Percentiles rank a stretch among this genome's conserved stretches.
Evolutionary conservation across 1,284 basidiomycete species (phyloP).

Genomic region (Neolentinus lepideus): DNA sequence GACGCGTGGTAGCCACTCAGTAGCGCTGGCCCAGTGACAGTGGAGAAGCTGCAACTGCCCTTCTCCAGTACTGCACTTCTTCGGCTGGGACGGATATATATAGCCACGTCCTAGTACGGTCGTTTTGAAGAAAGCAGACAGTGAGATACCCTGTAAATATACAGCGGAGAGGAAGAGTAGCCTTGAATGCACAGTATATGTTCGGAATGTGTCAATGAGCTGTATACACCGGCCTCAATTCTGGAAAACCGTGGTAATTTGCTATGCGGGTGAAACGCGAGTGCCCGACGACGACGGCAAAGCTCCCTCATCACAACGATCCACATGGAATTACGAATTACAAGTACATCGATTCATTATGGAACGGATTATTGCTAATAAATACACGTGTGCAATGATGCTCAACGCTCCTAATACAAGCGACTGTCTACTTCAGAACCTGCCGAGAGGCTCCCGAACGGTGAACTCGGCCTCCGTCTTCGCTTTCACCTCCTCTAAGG

Average conservation of each 20-base stretch:
- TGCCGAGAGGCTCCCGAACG: constrained; percentile 30
- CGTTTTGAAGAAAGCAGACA: not conserved
- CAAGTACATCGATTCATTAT: not conserved
- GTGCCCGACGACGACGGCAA: not conserved
- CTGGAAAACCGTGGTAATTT: not conserved
- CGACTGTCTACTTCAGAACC: constrained; percentile 10
- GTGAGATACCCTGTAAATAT: not conserved
- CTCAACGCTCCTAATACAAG: not conserved
- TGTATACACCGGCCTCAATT: not conserved
- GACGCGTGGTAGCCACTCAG: not conserved
- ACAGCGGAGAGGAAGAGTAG: not conserved
- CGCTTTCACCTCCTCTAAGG: constrained; percentile 75
- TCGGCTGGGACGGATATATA: not conserved
- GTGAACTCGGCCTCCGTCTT: constrained; percentile 83
- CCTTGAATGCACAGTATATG: not conserved
- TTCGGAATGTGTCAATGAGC: not conserved
- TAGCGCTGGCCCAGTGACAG: not conserved
- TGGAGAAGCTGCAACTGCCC: not conserved
- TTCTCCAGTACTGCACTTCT: not conserved
- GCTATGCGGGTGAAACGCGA: not conserved
- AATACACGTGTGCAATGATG: not conserved
- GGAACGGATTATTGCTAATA: not conserved
- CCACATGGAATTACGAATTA: not conserved
- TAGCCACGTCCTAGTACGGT: not conserved
- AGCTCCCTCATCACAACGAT: too few relatives aligned